Evolutionary conservation across 2,329 filamentous ascomycete species (phyloP).

Genomic region (Chaetothyriales sp.): DNA sequence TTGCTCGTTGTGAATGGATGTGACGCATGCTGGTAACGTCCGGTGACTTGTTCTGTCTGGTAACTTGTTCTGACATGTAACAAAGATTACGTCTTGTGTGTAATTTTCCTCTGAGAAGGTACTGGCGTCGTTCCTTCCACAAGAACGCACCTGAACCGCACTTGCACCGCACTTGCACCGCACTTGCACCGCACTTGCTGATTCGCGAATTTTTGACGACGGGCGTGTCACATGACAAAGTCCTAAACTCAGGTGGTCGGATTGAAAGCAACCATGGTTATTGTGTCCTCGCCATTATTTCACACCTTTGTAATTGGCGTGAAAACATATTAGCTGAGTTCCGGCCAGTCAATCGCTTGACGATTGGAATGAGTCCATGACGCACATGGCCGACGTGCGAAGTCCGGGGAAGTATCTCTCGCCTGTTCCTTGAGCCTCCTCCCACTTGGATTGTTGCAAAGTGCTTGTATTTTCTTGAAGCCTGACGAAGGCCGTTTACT

Average conservation of each 20-base stretch:
- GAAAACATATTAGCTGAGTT: neutral
- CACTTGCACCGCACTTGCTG: too few species aligned
- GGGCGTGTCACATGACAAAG: too few species aligned
- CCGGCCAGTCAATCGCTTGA: neutral
- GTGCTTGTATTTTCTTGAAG: neutral
- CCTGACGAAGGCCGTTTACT: neutral
- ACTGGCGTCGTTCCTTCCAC: neutral
- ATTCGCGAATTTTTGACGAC: too few species aligned
- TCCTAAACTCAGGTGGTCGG: neutral
- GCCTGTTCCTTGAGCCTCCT: neutral
- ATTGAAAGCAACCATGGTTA: neutral
- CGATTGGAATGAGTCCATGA: neutral
- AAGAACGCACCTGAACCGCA: too few species aligned
- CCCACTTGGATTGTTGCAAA: neutral
- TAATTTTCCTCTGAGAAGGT: neutral
- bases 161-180: too few species aligned
- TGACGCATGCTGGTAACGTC: neutral
- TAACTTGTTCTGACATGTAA: neutral
- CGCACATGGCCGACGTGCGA: neutral
- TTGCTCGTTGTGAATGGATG: too few species aligned
- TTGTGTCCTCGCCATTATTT: neutral
- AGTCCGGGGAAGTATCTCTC: neutral
- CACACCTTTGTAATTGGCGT: too few species aligned
- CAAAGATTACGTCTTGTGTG: neutral
- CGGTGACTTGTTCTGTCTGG: neutral